Percentiles rank a stretch among this genome's conserved stretches.
Evolutionary conservation across 352 stramenopile species (phyloP).

Genomic region (Pythium brassicae): DNA sequence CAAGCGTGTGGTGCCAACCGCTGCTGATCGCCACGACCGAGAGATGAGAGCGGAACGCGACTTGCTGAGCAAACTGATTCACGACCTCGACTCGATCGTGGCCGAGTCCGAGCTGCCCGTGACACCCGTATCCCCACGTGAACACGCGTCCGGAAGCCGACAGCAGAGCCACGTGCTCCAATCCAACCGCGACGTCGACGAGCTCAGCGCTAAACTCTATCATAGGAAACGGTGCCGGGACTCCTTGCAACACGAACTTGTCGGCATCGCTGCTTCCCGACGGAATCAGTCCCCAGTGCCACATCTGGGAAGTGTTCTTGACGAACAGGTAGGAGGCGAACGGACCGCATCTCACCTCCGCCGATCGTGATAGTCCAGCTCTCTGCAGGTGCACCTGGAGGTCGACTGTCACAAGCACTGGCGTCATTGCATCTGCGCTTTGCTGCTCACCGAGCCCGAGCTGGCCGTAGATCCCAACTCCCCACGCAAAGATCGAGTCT

Average conservation of each 20-base stretch:
- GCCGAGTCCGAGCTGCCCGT: conserved; percentile 33
- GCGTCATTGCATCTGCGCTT: conserved; percentile 15
- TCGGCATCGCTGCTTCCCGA: neutral
- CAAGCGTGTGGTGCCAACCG: conserved; percentile 36
- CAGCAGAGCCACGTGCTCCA: conserved; percentile 30
- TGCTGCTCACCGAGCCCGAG: conserved; percentile 32
- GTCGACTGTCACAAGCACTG: conserved; percentile 10
- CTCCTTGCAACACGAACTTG: conserved; percentile 12
- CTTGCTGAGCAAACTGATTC: conserved; percentile 9
- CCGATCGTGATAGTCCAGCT: neutral
- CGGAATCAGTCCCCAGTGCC: conserved; percentile 33
- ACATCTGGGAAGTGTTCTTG: conserved; percentile 15
- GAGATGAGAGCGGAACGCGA: conserved; percentile 25
- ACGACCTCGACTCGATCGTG: conserved; percentile 12
- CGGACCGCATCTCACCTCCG: conserved; percentile 24
- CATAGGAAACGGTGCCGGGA: conserved; percentile 14
- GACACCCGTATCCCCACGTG: conserved; percentile 27
- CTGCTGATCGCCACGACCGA: conserved; percentile 18
- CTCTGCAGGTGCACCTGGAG: conserved; percentile 14
- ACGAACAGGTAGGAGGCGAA: conserved; percentile 29
- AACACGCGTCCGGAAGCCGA: conserved; percentile 23
- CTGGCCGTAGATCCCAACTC: conserved; percentile 36
- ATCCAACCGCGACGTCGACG: conserved; percentile 18
- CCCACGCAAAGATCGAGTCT: conserved; percentile 27
- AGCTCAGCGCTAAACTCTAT: conserved; percentile 13